phyloP scores from a whole-genome alignment of 805 yeast species.

The Wickerhamiella australiensis region DNA sequence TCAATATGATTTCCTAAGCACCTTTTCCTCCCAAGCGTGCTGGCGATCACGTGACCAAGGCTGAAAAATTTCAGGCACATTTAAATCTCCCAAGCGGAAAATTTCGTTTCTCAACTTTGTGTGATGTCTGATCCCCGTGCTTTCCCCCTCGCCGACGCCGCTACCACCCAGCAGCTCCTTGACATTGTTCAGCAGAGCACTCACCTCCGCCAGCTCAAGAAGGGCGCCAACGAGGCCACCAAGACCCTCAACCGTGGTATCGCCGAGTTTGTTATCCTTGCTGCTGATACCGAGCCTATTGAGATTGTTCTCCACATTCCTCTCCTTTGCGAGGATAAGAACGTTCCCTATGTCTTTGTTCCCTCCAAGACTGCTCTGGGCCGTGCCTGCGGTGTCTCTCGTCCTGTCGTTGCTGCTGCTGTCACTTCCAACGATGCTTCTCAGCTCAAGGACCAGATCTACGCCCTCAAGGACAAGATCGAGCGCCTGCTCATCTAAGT shows the following conservation, averaged over 20 bases:
- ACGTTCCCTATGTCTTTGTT: slow-evolving; percentile 97
- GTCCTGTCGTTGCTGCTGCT: slow-evolving; percentile 98
- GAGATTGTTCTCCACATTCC: slow-evolving; percentile 97
- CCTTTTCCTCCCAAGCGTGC: too few relatives aligned
- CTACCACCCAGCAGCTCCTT: slow-evolving; percentile 88
- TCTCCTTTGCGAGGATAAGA: slow-evolving; percentile 95
- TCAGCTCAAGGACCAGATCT: slow-evolving; percentile 92
- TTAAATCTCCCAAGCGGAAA: not conserved
- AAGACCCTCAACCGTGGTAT: slow-evolving; percentile 99
- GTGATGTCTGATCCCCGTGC: slow-evolving; percentile 79
- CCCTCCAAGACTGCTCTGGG: slow-evolving; percentile 98
- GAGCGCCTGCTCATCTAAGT: slow-evolving; percentile 84
- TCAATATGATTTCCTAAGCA: slow-evolving; percentile 3
- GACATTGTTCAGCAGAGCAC: slow-evolving; percentile 98
- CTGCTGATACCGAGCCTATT: slow-evolving; percentile 99
- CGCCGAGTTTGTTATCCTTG: slow-evolving; percentile 98
- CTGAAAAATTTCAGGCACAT: not conserved
- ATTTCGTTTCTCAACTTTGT: not conserved
- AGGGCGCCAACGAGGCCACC: slow-evolving; percentile 99
- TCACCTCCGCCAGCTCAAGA: slow-evolving; percentile 94
- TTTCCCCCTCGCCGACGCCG: slow-evolving; percentile 96
- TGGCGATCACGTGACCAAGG: not conserved
- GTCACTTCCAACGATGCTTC: slow-evolving; percentile 98
- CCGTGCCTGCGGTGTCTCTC: slow-evolving; percentile 99
- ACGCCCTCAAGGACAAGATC: slow-evolving; percentile 96